Conservation (phyloP, 805 yeast genomes). For the Candida morakotiae region DNA sequence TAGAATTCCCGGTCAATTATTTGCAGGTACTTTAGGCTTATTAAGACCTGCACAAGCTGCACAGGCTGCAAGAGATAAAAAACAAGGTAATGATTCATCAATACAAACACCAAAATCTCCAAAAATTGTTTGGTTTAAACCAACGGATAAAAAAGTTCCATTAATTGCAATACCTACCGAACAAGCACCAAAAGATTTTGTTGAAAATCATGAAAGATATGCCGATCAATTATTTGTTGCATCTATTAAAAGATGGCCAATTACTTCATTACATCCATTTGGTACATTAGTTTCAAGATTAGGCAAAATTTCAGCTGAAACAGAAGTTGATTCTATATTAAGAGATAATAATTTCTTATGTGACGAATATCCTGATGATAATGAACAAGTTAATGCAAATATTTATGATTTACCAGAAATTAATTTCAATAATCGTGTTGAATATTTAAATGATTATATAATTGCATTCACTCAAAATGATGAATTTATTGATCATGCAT, state of each 20-base stretch:
- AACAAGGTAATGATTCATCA: conserved; percentile 43
- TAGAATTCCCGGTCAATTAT: conserved; percentile 94
- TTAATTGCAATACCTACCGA: conserved; percentile 97
- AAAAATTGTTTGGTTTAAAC: conserved; percentile 98
- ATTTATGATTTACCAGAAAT: conserved; percentile 36
- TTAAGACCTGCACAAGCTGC: conserved; percentile 95
- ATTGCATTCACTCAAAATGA: conserved; percentile 61
- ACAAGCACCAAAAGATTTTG: conserved; percentile 94
- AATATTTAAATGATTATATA: conserved; percentile 56
- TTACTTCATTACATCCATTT: conserved; percentile 96
- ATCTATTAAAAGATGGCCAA: conserved; percentile 97
- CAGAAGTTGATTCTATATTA: conserved; percentile 83
- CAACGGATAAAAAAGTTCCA: conserved; percentile 97
- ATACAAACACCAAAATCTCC: conserved; percentile 56
- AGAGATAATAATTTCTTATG: conserved; percentile 82
- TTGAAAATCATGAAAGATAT: conserved; percentile 84
- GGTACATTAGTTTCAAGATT: conserved; percentile 87
- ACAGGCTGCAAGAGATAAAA: conserved; percentile 62
- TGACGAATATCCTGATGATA: conserved; percentile 66
- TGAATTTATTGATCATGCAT: conserved; percentile 66
- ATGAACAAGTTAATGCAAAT: conserved; percentile 12
- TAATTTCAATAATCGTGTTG: conserved; percentile 39
- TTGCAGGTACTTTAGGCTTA: conserved; percentile 90
- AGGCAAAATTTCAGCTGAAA: conserved; percentile 72
- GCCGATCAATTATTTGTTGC: conserved; percentile 85